phyloP scores from a whole-genome alignment of 768 basidiomycete genomes.

The Cubamyces sp. region DNA sequence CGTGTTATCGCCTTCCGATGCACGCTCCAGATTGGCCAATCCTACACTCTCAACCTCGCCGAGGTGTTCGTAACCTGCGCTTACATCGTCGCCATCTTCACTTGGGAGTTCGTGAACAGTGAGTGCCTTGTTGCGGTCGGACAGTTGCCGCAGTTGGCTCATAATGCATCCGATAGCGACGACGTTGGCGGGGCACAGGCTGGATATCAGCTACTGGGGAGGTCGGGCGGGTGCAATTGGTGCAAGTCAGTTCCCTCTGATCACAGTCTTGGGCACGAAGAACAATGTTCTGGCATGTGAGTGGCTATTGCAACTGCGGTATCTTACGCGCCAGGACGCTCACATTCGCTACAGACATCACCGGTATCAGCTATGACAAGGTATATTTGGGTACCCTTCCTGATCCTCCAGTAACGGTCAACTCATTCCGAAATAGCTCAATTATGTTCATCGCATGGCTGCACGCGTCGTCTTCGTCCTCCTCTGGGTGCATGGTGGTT shows the following conservation, averaged over 20 bases:
- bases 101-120: constrained; percentile 36
- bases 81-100: constrained; percentile 39
- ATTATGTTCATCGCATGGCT: constrained; percentile 50
- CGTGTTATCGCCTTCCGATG: constrained; percentile 39
- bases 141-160: not conserved
- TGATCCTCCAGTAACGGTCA: not conserved
- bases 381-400: constrained; percentile 39
- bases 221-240: constrained; percentile 49
- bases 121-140: constrained; percentile 2
- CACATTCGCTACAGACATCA: constrained; percentile 44
- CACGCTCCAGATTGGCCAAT: constrained; percentile 36
- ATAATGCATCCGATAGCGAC: constrained; percentile 27
- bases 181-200: constrained; percentile 26
- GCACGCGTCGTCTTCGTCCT: constrained; percentile 52
- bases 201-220: constrained; percentile 31
- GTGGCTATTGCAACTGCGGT: constrained; percentile 21
- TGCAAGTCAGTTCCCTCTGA: constrained; percentile 53
- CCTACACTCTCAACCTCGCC: constrained; percentile 40
- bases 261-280: constrained; percentile 61
- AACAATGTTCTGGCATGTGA: constrained; percentile 56
- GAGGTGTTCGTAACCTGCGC: constrained; percentile 41
- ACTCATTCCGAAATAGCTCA: constrained; percentile 35
- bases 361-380: constrained; percentile 54
- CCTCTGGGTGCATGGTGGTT: constrained; percentile 52
- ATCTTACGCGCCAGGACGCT: not conserved